Evolutionary conservation across 2,329 filamentous ascomycete species (phyloP), one percentile per base, ranked within the genome.

Genomic region (Talaromyces rugulosus): DNA sequence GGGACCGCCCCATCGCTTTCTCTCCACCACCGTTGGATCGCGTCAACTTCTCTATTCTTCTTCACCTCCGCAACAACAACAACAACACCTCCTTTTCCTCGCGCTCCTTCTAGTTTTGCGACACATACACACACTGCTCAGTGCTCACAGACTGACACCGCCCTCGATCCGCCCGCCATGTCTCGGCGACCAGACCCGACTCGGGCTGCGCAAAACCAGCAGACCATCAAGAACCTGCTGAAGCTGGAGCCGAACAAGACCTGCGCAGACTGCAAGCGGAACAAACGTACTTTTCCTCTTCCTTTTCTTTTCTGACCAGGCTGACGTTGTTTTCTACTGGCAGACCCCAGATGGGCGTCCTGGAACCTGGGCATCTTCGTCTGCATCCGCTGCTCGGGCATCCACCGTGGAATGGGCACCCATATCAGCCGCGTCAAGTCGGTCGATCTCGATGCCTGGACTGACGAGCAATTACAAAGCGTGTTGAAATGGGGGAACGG

Each of bases 351-450:
- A 89, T 99, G 95, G 95, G 95, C 95, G 34, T 97, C 92, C 74
- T 99, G 95, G 95, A 99, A 99, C 76, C 80, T 99, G 60, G 95
- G 95, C 70, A 88, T 99, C 73, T 99, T 99, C 75, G 83, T 99
- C 72, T 99, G 95, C 82, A 99, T 99, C 75, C 89, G 93, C 74
- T 99, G 95, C 80, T 99, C 95, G 18, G 96, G 96, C 72, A 96
- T 99, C 73, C 95, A 99, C 80, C 91, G 95, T 73, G 92, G 94
- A 68, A 98, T 99, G 93, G 95, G 95, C 71, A 98, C 94, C 65
- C 95, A 99, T 80, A 97, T 99, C 76, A 97, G 92, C 78, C 86
- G 91, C 77, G 95, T 99, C 76, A 99, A 99, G 78, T 97, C 93
- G 1, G 95, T 99, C 68, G 95, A 99, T 77, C 87, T 99, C 66